Conservation (phyloP, 139 green algal species). For the Pleodorina starrii region DNA sequence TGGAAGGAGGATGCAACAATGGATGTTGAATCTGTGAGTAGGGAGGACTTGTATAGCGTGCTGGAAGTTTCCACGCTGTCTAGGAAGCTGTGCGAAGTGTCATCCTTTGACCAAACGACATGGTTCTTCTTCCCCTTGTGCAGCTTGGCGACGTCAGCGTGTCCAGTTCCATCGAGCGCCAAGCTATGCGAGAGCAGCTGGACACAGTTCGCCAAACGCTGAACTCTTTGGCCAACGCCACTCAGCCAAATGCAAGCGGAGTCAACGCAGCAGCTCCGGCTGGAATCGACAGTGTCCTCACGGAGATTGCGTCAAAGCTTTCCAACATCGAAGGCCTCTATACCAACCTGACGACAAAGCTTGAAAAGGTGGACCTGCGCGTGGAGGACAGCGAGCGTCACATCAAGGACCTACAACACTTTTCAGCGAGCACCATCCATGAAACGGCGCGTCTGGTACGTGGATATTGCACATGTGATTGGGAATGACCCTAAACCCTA, state of each 20-base stretch:
- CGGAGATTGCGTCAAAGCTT: slow-evolving; percentile 37
- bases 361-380: slow-evolving; percentile 37
- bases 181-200: slow-evolving; percentile 38
- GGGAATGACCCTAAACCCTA: too few species aligned
- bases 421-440: slow-evolving; percentile 42
- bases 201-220: slow-evolving; percentile 11
- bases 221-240: background rate
- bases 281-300: slow-evolving; percentile 25
- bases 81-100: background rate
- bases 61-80: background rate
- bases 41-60: background rate
- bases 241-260: background rate
- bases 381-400: slow-evolving; percentile 37
- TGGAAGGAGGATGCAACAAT: slow-evolving; percentile 10
- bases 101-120: background rate
- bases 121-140: background rate
- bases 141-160: slow-evolving; percentile 41
- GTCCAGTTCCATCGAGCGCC: slow-evolving; percentile 29
- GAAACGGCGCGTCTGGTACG: slow-evolving; percentile 54
- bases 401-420: slow-evolving; percentile 55
- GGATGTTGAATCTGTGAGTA: slow-evolving; percentile 37
- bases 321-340: slow-evolving; percentile 47
- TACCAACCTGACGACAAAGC: background rate
- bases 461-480: too few species aligned
- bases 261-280: background rate